Evolutionary conservation across 1,139 yeast species (phyloP).

Genomic region (Debaryomycetaceae sp.): DNA sequence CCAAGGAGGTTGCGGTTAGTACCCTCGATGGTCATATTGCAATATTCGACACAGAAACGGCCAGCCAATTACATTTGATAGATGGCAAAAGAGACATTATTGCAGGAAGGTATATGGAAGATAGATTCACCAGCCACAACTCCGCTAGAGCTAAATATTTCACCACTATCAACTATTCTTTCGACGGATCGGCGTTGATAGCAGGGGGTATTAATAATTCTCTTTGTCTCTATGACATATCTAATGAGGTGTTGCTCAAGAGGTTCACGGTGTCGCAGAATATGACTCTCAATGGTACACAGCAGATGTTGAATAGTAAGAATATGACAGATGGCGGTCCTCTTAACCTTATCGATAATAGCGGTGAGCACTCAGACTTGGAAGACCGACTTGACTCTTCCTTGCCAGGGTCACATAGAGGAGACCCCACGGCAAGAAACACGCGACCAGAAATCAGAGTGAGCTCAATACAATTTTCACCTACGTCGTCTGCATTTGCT

Average conservation of each 20-base stretch:
- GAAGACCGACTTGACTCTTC: conserved; percentile 76
- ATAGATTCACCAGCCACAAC: conserved; percentile 76
- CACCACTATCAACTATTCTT: conserved; percentile 76
- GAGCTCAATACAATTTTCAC: conserved; percentile 75
- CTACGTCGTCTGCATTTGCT: conserved; percentile 87
- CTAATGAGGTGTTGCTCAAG: conserved; percentile 78
- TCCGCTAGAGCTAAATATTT: conserved; percentile 83
- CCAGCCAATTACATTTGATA: conserved; percentile 75
- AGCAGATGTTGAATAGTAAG: conserved; percentile 72
- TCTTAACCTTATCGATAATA: conserved; percentile 73
- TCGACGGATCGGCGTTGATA: conserved; percentile 81
- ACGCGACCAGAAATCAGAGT: conserved; percentile 80
- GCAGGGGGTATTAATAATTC: conserved; percentile 95
- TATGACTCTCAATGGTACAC: conserved; percentile 89
- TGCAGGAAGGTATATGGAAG: conserved; percentile 82
- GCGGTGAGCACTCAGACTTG: conserved; percentile 81
- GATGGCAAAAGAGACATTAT: conserved; percentile 85
- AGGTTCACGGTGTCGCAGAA: conserved; percentile 83
- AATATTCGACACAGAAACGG: conserved; percentile 79
- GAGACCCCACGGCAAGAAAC: conserved; percentile 80
- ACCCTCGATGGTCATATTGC: conserved; percentile 87
- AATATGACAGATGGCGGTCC: conserved; percentile 85
- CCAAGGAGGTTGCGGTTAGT: conserved; percentile 82
- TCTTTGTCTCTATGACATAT: conserved; percentile 85
- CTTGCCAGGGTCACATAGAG: conserved; percentile 86